Percentiles rank a stretch among this genome's conserved stretches.
Evolutionary conservation across 306 rosid species (phyloP).

Genomic region (Macrotyloma uniflorum): DNA sequence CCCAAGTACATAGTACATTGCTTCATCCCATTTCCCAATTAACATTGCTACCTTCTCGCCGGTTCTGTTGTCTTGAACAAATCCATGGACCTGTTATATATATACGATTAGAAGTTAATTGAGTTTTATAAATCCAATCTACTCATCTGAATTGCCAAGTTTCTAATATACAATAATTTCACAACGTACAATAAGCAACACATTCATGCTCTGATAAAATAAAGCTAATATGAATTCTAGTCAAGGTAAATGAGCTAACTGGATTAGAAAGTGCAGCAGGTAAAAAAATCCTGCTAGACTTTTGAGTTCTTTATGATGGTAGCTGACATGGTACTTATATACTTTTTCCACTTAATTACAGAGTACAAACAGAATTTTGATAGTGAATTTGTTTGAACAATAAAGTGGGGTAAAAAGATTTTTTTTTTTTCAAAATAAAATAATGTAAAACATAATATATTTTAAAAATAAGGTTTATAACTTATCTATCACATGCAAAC

Average conservation of each 20-base stretch:
- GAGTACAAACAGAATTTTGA: neutral
- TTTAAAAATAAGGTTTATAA: neutral
- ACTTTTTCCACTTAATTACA: constrained; percentile 9
- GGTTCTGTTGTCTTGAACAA: constrained; percentile 97
- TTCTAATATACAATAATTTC: constrained; percentile 4
- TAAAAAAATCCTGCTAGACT: neutral
- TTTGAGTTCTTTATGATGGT: neutral
- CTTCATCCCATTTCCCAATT: constrained; percentile 98
- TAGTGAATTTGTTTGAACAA: neutral
- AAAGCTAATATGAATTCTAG: constrained; percentile 1
- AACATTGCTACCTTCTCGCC: constrained; percentile 99
- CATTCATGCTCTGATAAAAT: constrained; percentile 3
- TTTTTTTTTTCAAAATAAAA: constrained; percentile 5
- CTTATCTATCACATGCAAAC: constrained; percentile 10
- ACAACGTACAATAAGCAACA: neutral
- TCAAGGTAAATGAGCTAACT: too few species aligned
- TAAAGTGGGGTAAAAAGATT: neutral
- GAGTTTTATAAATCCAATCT: too few species aligned
- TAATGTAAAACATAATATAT: neutral
- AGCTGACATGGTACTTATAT: neutral
- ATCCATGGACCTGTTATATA: constrained; percentile 87
- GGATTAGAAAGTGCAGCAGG: constrained; percentile 2
- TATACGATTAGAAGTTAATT: neutral
- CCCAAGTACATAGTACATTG: constrained; percentile 97
- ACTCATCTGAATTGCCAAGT: constrained; percentile 13